These are phyloP conservation scores for Aspergillus fijiensis DNA, from an alignment of 2,329 filamentous ascomycete genomes.

Conservation along the genomic window DNA sequence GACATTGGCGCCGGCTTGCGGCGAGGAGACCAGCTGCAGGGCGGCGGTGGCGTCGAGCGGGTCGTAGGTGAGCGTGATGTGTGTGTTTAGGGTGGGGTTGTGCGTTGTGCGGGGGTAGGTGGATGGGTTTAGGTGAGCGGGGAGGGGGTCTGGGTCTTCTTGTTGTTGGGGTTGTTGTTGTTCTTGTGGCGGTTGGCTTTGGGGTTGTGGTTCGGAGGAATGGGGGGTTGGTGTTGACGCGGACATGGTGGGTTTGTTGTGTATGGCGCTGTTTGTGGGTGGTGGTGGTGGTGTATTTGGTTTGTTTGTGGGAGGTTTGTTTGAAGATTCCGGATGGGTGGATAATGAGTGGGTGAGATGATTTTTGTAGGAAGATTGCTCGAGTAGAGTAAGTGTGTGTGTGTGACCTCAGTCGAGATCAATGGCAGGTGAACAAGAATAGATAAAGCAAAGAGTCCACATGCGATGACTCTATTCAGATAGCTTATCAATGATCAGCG, in stretches of 20 bases:
- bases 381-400: no score
- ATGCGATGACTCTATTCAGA: neutral
- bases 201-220: neutral
- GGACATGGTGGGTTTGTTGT: no score
- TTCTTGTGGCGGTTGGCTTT: neutral
- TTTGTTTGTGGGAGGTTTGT: no score
- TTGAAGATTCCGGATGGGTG: no score
- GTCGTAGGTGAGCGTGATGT: constrained; percentile 44
- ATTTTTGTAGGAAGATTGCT: no score
- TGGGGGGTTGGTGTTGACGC: no score
- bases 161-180: constrained; percentile 4
- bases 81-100: constrained; percentile 36
- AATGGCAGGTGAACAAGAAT: no score
- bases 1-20: constrained; percentile 46
- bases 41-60: constrained; percentile 37
- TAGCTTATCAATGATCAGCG: neutral
- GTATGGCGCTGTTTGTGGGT: no score
- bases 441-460: neutral
- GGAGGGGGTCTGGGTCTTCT: constrained; percentile 13
- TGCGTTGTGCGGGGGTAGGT: constrained; percentile 42
- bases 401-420: no score
- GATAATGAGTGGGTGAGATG: no score
- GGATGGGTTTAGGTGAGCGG: constrained; percentile 38
- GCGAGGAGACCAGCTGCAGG: constrained; percentile 40
- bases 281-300: no score